Evolutionary conservation across 2,329 filamentous ascomycete species (phyloP).

Genomic region (Aurifilum marmelostoma): DNA sequence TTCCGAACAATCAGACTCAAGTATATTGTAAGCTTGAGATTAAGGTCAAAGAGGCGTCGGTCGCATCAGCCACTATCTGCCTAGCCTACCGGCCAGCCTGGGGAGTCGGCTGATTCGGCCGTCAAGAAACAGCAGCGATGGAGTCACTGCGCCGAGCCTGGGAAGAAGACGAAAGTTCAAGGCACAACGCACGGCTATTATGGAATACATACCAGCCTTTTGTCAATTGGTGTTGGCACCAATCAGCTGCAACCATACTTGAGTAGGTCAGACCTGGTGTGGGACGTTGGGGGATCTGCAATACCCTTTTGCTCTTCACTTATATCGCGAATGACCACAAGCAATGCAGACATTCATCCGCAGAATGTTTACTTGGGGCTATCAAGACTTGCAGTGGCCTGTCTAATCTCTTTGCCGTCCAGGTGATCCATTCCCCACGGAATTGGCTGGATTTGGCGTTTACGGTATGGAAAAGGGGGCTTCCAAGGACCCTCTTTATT

Average conservation of each 20-base stretch:
- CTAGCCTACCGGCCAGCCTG: not conserved
- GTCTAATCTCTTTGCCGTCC: not conserved
- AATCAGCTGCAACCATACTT: too few relatives aligned
- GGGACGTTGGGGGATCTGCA: too few relatives aligned
- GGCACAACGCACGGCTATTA: not conserved
- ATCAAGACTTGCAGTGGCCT: not conserved
- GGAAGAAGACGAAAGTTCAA: too few relatives aligned
- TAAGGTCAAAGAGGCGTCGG: not conserved
- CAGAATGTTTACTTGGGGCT: not conserved
- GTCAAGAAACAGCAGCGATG: not conserved
- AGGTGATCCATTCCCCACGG: not conserved
- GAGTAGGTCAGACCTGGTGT: too few relatives aligned
- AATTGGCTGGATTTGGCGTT: not conserved
- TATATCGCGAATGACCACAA: not conserved
- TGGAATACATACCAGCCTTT: not conserved
- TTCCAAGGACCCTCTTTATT: slow-evolving; percentile 7
- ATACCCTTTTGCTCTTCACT: too few relatives aligned
- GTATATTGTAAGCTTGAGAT: not conserved
- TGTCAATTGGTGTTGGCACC: not conserved
- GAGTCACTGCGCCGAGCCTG: not conserved
- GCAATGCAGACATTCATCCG: not conserved
- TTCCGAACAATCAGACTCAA: not conserved
- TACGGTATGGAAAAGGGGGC: not conserved
- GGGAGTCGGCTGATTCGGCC: not conserved
- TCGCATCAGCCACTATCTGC: not conserved